phyloP scores from a whole-genome alignment of 805 yeast species.

The Cyberlindnera amylophila region DNA sequence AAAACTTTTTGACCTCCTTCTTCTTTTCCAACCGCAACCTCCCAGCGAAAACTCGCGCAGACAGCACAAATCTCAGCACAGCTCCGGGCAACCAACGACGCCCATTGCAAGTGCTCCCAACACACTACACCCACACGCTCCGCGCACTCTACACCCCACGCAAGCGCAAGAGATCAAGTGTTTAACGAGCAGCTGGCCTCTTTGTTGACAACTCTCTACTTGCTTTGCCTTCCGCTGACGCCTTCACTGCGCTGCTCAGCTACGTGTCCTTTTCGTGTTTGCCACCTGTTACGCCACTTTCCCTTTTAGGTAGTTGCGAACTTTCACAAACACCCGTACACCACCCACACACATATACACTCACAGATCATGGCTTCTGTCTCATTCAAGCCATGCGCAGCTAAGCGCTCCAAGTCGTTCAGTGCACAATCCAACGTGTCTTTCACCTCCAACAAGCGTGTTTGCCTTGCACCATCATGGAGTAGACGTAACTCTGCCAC shows the following conservation, averaged over 20 bases:
- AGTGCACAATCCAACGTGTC: conserved; percentile 13
- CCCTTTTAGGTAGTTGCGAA: conserved; percentile 5
- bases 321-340: conserved; percentile 2
- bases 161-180: neutral
- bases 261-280: conserved; percentile 15
- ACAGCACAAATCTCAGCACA: conserved; percentile 1
- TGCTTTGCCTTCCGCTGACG: conserved; percentile 20
- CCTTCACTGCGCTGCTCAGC: conserved; percentile 31
- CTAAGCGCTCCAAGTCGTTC: conserved; percentile 23
- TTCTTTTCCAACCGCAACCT: conserved; percentile 1
- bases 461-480: conserved; percentile 20
- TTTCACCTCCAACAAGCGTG: conserved; percentile 23
- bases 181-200: conserved; percentile 6
- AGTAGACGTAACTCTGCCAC: conserved; percentile 21
- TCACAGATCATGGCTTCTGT: conserved; percentile 7
- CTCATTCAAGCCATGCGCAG: conserved; percentile 10
- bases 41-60: conserved; percentile 5
- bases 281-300: conserved; percentile 7
- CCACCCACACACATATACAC: conserved; percentile 1
- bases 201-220: neutral
- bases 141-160: conserved; percentile 1
- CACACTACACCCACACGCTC: neutral
- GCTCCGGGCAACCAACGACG: conserved; percentile 8
- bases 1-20: conserved; percentile 8
- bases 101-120: neutral